phyloP scores from a whole-genome alignment of 768 basidiomycete species.

The Tylopilus sp. region DNA sequence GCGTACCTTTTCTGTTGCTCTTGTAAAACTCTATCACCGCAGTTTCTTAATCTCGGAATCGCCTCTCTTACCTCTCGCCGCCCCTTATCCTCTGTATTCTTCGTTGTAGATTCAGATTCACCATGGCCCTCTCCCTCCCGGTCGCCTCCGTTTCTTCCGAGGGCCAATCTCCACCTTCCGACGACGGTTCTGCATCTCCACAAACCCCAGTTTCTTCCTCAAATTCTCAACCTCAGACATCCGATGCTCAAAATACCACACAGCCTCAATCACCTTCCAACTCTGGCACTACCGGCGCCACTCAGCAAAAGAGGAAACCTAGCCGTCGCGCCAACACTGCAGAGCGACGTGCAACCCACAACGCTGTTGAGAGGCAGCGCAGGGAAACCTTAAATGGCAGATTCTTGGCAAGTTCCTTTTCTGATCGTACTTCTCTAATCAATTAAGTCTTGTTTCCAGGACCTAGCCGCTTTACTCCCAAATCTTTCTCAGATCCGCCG shows the following conservation, averaged over 20 bases:
- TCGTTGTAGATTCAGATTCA: constrained; percentile 14
- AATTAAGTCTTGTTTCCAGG: constrained; percentile 41
- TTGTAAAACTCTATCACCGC: constrained; percentile 25
- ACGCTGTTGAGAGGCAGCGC: constrained; percentile 92
- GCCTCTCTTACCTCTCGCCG: neutral
- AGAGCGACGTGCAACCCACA: constrained; percentile 94
- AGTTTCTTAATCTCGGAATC: constrained; percentile 16
- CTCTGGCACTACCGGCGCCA: constrained; percentile 18
- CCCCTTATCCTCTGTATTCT: constrained; percentile 10
- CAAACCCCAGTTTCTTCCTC: constrained; percentile 48
- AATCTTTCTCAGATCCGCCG: constrained; percentile 88
- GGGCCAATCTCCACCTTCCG: constrained; percentile 39
- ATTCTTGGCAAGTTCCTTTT: constrained; percentile 64
- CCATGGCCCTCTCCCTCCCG: constrained; percentile 39
- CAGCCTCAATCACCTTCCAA: constrained; percentile 25
- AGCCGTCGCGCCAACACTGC: constrained; percentile 92
- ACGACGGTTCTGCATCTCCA: constrained; percentile 43
- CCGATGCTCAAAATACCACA: constrained; percentile 23
- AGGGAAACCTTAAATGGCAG: constrained; percentile 91
- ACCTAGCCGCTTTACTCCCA: constrained; percentile 88
- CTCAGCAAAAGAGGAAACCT: constrained; percentile 74
- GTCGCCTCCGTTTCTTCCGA: constrained; percentile 38
- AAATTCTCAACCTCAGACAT: constrained; percentile 26
- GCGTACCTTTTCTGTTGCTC: constrained; percentile 37
- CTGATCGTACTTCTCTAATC: constrained; percentile 7